Evolutionary conservation across 345 rosid genomes (phyloP).

Genomic region (Camelina sativa): DNA sequence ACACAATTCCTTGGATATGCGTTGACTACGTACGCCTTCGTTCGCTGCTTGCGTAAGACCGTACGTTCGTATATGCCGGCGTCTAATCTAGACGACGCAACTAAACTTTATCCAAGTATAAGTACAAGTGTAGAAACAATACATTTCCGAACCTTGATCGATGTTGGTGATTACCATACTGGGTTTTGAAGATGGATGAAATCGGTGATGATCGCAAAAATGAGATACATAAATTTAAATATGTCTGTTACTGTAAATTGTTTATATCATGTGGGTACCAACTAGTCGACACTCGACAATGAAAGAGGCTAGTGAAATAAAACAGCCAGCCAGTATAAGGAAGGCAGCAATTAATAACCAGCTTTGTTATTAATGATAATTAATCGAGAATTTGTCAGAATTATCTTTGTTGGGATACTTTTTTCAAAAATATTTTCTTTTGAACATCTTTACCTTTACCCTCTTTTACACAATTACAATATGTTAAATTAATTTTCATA

Average conservation of each 20-base stretch:
- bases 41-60: background rate
- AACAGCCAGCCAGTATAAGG: background rate
- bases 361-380: background rate
- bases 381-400: too few species aligned
- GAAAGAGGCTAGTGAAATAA: background rate
- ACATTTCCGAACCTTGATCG: slow-evolving; percentile 13
- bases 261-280: background rate
- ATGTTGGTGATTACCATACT: background rate
- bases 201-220: background rate
- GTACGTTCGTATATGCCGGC: slow-evolving; percentile 7
- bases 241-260: background rate
- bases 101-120: background rate
- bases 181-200: background rate
- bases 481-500: too few species aligned
- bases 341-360: background rate
- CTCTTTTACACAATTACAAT: too few species aligned
- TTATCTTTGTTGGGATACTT: too few species aligned
- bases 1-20: background rate
- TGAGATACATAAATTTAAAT: background rate
- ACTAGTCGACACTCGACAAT: background rate
- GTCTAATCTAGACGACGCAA: background rate
- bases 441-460: too few species aligned
- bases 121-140: background rate
- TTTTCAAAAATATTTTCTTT: too few species aligned
- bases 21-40: background rate